Conservation (phyloP, 305 asterid species). For the Galium porrigens region DNA sequence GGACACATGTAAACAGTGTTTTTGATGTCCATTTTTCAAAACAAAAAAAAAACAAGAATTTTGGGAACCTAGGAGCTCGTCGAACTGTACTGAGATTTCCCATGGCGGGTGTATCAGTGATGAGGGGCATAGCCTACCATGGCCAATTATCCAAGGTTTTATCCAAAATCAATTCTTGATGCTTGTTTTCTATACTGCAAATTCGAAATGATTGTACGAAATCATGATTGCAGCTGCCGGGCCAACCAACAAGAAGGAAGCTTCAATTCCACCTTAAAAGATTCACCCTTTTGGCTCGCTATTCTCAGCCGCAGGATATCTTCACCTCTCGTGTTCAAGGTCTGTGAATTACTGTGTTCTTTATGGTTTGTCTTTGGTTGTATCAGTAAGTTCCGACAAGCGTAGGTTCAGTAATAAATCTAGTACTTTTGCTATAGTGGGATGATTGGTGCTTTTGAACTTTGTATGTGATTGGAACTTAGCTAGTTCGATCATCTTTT, state of each 20-base stretch:
- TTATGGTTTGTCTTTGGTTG: neutral
- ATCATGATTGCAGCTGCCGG: constrained; percentile 35
- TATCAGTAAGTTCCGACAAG: neutral
- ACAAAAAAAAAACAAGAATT: neutral
- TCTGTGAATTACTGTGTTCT: constrained; percentile 4
- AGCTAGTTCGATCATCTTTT: neutral
- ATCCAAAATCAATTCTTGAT: neutral
- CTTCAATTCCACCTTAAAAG: constrained; percentile 19
- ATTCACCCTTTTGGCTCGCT: constrained; percentile 37
- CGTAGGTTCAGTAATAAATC: neutral
- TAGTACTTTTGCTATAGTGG: neutral
- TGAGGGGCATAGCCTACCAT: constrained; percentile 31
- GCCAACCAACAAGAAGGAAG: constrained; percentile 22
- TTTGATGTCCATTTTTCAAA: neutral
- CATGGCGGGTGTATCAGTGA: constrained; percentile 46
- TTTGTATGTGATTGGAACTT: neutral
- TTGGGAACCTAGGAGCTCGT: neutral
- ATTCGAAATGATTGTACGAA: neutral
- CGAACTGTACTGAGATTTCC: neutral
- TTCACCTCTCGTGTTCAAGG: constrained; percentile 82
- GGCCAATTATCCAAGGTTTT: constrained; percentile 45
- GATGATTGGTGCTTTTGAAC: neutral
- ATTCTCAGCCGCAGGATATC: constrained; percentile 61
- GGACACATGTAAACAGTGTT: neutral
- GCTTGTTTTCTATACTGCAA: neutral